Conservation (phyloP, 495 filamentous ascomycete species). For the Aspergillus bridgeri region DNA sequence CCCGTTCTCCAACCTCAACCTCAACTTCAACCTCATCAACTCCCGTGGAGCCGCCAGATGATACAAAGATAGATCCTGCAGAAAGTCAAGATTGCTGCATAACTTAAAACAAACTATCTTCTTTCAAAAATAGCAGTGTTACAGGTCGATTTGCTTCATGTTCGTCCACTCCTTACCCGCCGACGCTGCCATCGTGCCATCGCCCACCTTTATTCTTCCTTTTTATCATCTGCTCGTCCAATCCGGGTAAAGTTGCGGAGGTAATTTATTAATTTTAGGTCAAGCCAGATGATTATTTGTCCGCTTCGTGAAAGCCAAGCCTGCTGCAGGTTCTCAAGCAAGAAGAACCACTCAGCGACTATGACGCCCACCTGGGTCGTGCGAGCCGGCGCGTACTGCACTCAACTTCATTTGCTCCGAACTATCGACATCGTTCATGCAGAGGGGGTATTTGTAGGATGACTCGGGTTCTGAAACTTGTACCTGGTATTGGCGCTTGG, state of each 20-base stretch:
- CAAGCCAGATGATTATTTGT: slow-evolving; percentile 6
- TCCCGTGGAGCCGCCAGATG: neutral
- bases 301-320: slow-evolving; percentile 13
- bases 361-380: slow-evolving; percentile 22
- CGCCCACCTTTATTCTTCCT: neutral
- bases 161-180: neutral
- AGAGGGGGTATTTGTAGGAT: slow-evolving; percentile 22
- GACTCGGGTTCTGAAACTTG: slow-evolving; percentile 11
- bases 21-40: neutral
- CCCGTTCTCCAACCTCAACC: neutral
- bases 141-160: neutral
- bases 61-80: slow-evolving; percentile 6
- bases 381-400: slow-evolving; percentile 30
- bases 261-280: neutral
- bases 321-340: slow-evolving; percentile 13
- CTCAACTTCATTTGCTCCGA: slow-evolving; percentile 12
- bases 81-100: neutral
- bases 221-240: slow-evolving; percentile 5
- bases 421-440: neutral
- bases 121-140: slow-evolving; percentile 4
- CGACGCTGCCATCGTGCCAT: neutral
- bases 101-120: slow-evolving; percentile 4
- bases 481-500: slow-evolving; percentile 3
- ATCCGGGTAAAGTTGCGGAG: neutral
- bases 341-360: slow-evolving; percentile 21